Base-by-base conservation (phyloP, 306 rosid genomes). In the Arachis hypogaea region DNA sequence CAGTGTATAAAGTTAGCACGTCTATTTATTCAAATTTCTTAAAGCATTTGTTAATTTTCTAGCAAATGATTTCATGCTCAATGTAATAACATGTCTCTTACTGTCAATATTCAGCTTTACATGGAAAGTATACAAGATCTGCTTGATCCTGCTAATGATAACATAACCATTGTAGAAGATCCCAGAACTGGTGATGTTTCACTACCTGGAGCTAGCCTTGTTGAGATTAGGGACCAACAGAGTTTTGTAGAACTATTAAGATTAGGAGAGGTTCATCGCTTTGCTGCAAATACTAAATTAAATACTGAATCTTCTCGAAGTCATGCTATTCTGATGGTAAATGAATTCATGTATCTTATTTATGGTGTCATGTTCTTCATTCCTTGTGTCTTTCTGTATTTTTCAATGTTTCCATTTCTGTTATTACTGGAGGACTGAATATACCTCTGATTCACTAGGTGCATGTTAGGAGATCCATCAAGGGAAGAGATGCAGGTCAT, bases 221-320 rank as follows among this genome's bases (percentile, higher is more conserved):
- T 95, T 63, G 96, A 95, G 80, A 87, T 95, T 61, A 84, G 98
- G 85, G 88, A 92, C 85, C 98, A 95, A 51, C 84, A 82, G 79
- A 92, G 86, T 82, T 92, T 95, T 72, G 16, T 95, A 66, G 98
- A 92, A 81, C 89, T 95, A 43, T 86, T 95, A 71, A 82, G 91
- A 74, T 64, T 95, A 70, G 99, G 99, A 77, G 99, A 95, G 82
- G 96, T 93, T 77, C 99, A 92, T 73, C 98, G 98, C 72, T 90
- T 85, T 85, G 98, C 99, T 77, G 92, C 99, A 29, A 95, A 95
- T 87, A 92, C 99, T 44, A 92, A 95, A 77, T 76, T 95, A 79
- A 95, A 95, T 71, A 88, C 99, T 22, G 98, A 95, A 81, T 95
- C 99, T 83, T 95, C 99, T 66, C 88, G 99, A 83, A 95, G 99